These are phyloP conservation scores for Xylaria sp. DNA, from an alignment of 2,329 filamentous ascomycete species.

Conservation along the genomic window DNA sequence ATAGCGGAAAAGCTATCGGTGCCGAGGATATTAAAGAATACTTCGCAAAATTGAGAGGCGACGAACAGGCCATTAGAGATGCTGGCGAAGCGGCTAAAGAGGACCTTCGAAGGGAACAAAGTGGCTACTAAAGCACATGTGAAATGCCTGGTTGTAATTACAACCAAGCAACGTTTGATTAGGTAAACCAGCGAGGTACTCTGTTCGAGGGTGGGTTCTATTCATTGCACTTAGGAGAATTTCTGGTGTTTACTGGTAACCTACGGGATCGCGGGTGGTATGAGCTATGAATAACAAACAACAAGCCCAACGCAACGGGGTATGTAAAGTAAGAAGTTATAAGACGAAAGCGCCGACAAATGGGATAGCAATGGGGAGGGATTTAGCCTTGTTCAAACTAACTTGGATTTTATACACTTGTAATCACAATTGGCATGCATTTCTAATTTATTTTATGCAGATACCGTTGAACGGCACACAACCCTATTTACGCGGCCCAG, in stretches of 20 bases:
- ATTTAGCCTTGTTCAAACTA: not conserved
- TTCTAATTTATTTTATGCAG: conserved; percentile 10
- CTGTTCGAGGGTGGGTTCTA: not conserved
- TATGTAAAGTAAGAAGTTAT: conserved; percentile 21
- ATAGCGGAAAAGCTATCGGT: conserved; percentile 86
- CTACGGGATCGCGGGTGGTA: not conserved
- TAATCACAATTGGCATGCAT: not conserved
- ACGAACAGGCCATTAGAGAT: conserved; percentile 77
- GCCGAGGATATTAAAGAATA: conserved; percentile 97
- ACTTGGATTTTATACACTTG: not conserved
- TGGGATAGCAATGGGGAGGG: not conserved
- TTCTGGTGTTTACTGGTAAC: conserved; percentile 9
- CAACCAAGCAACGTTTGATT: not conserved
- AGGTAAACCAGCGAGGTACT: not conserved
- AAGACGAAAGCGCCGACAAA: conserved; percentile 6
- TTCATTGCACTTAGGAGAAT: not conserved
- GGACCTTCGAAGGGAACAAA: conserved; percentile 62
- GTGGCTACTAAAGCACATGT: conserved; percentile 57
- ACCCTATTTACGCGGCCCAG: conserved; percentile 42
- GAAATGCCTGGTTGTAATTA: not conserved
- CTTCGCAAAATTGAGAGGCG: conserved; percentile 93
- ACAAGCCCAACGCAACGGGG: conserved; percentile 10
- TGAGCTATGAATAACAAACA: conserved; percentile 29
- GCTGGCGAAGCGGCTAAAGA: conserved; percentile 65
- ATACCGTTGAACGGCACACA: not conserved